Evolutionary conservation across 805 yeast genomes (phyloP).

Genomic region (Suhomyces faveliae): DNA sequence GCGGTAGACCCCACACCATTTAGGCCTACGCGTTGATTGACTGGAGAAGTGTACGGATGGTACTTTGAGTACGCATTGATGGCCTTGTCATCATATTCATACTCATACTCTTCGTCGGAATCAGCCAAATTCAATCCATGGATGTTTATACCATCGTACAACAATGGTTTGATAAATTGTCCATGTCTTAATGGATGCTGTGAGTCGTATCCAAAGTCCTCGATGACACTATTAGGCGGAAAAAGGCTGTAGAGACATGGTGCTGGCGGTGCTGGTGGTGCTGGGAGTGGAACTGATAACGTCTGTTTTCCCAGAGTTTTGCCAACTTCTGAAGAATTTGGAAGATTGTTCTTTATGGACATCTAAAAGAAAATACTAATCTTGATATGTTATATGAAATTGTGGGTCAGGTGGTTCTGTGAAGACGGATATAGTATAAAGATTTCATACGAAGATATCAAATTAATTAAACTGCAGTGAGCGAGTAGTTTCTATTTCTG

Average conservation of each 20-base stretch:
- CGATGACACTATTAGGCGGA: conserved; percentile 21
- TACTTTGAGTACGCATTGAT: conserved; percentile 4
- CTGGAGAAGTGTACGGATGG: conserved; percentile 11
- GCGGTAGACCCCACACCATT: neutral
- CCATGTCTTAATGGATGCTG: conserved; percentile 20
- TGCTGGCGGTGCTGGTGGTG: conserved; percentile 3
- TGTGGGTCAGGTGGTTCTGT: conserved; percentile 1
- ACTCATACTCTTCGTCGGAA: conserved; percentile 9
- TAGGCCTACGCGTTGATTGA: conserved; percentile 3
- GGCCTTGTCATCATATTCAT: conserved; percentile 3
- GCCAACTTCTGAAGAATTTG: neutral
- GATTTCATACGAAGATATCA: conserved; percentile 1
- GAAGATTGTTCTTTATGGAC: neutral
- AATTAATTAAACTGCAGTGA: neutral
- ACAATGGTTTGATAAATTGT: conserved; percentile 15
- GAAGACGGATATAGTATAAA: neutral
- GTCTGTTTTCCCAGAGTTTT: neutral
- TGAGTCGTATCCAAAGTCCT: conserved; percentile 23
- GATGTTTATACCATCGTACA: conserved; percentile 11
- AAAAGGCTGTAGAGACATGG: conserved; percentile 6
- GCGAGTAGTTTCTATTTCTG: neutral
- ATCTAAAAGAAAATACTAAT: neutral
- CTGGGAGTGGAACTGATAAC: neutral
- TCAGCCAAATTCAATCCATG: conserved; percentile 7
- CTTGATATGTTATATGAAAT: neutral